Conservation (phyloP, 495 filamentous ascomycete species). For the Penicillium canariense region DNA sequence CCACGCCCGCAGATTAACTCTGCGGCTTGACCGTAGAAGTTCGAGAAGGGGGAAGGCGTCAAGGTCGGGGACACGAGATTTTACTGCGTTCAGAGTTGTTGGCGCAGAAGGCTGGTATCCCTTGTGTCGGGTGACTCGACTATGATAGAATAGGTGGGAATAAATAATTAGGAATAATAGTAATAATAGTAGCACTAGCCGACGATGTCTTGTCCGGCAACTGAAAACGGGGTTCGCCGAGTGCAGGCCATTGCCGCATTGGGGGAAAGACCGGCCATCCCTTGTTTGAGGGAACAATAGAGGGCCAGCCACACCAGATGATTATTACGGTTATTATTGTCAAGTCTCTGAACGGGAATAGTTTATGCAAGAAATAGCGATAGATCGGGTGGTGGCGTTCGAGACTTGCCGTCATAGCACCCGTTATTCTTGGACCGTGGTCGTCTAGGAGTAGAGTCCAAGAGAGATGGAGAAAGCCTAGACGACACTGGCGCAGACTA, state of each 20-base stretch:
- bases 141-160: slow-evolving; percentile 1
- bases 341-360: no score
- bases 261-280: slow-evolving; percentile 2
- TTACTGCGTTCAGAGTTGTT: not conserved
- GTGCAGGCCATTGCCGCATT: slow-evolving; percentile 15
- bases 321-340: not conserved
- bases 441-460: no score
- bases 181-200: not conserved
- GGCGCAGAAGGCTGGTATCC: not conserved
- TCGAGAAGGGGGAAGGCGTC: slow-evolving; percentile 9
- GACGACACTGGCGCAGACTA: no score
- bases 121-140: not conserved
- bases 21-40: slow-evolving; percentile 7
- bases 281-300: not conserved
- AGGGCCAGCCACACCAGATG: not conserved
- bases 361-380: no score
- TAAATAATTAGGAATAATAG: not conserved
- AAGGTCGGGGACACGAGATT: not conserved
- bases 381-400: no score
- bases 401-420: no score
- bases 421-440: no score
- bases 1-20: slow-evolving; percentile 6
- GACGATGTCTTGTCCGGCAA: not conserved
- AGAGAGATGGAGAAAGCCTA: no score
- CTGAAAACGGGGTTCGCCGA: slow-evolving; percentile 11